phyloP scores from a whole-genome alignment of 1,139 yeast genomes.

The Petasospora fabianii region DNA sequence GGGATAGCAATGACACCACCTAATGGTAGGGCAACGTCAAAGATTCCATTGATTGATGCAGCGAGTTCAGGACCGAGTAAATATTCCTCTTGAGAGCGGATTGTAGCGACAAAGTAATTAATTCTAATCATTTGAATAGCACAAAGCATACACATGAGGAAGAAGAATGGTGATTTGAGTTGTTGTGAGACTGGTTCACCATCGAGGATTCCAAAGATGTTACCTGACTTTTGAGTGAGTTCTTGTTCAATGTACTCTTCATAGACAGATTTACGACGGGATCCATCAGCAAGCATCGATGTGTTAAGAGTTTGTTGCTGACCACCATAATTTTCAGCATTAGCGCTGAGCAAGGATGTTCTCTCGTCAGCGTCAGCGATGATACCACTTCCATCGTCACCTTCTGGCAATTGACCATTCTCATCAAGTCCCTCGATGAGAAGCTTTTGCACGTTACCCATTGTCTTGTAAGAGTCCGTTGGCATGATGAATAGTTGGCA shows the following conservation, averaged over 20 bases:
- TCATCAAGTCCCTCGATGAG: conserved; percentile 72
- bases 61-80: conserved; percentile 58
- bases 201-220: conserved; percentile 84
- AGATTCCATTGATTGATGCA: conserved; percentile 59
- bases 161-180: conserved; percentile 73
- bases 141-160: conserved; percentile 71
- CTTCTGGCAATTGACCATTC: conserved; percentile 32
- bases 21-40: conserved; percentile 79
- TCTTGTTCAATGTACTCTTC: conserved; percentile 60
- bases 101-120: conserved; percentile 87
- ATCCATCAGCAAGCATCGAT: conserved; percentile 20
- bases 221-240: conserved; percentile 56
- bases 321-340: conserved; percentile 10
- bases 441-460: conserved; percentile 62
- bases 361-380: conserved; percentile 30
- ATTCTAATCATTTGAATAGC: conserved; percentile 86
- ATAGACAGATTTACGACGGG: conserved; percentile 46
- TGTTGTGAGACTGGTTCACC: conserved; percentile 60
- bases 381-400: conserved; percentile 30
- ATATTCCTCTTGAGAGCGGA: conserved; percentile 72
- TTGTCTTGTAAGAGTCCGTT: conserved; percentile 63
- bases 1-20: conserved; percentile 88
- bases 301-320: conserved; percentile 8
- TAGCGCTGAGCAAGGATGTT: conserved; percentile 26
- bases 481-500: conserved; percentile 85